phyloP scores from a whole-genome alignment of 768 basidiomycete genomes.

The Boletus coccyginus region DNA sequence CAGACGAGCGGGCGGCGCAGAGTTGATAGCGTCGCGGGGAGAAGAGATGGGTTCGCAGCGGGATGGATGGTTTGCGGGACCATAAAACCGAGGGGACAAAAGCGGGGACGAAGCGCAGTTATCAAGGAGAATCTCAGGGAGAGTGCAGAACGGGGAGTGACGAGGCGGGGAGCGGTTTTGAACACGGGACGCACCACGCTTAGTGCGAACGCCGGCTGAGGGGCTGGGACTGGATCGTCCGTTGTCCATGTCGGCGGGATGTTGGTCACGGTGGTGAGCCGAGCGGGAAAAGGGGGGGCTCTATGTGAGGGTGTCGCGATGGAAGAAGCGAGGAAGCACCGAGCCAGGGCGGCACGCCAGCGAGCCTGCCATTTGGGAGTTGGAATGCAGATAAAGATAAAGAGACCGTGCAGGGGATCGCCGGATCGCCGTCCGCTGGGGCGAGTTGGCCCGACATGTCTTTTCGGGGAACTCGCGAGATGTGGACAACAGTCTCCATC shows the following conservation, averaged over 20 bases:
- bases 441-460: conserved; percentile 21
- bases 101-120: neutral
- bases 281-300: neutral
- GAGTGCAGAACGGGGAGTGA: neutral
- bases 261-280: neutral
- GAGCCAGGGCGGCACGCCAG: neutral
- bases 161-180: neutral
- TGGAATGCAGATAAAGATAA: conserved; percentile 18
- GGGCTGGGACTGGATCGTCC: neutral
- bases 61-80: neutral
- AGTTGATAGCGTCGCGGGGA: neutral
- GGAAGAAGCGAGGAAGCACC: neutral
- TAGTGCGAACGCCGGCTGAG: neutral
- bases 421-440: conserved; percentile 7
- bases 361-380: conserved; percentile 9
- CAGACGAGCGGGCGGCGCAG: neutral
- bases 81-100: neutral
- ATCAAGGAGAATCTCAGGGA: neutral
- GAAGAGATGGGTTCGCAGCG: neutral
- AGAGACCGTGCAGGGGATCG: conserved; percentile 3
- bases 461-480: conserved; percentile 20
- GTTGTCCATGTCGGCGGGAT: neutral
- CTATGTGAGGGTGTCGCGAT: neutral
- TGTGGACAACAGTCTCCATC: neutral
- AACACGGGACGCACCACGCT: neutral